Percentiles rank a stretch among this genome's conserved stretches.
Conservation (phyloP, 208 protist genomes). For the Crithidia fasciculata region DNA sequence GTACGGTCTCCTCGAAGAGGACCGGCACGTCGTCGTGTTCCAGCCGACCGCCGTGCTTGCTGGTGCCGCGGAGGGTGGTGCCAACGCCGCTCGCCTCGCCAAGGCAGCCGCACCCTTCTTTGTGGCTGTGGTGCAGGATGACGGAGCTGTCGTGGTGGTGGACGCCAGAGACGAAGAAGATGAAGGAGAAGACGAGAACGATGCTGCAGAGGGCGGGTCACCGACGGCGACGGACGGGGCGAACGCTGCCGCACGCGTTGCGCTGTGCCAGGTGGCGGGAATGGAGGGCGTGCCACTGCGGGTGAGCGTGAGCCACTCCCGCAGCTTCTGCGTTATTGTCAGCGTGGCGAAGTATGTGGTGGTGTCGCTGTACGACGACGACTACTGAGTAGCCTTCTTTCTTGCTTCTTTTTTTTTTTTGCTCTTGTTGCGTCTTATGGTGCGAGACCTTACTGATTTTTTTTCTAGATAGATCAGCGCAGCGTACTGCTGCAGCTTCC, state of each 20-base stretch:
- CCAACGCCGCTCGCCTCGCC: too few species aligned
- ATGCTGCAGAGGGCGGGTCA: not conserved
- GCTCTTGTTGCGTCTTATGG: not conserved
- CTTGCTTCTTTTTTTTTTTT: not conserved
- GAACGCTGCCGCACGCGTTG: not conserved
- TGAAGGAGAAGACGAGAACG: constrained; percentile 23
- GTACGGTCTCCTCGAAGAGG: constrained; percentile 49
- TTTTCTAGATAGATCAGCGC: constrained; percentile 9
- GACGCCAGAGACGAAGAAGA: constrained; percentile 39
- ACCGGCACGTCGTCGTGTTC: constrained; percentile 53
- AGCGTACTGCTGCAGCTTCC: not conserved
- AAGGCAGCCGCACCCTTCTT: constrained; percentile 31
- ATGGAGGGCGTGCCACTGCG: constrained; percentile 48
- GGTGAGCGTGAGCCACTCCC: constrained; percentile 58
- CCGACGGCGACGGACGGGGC: not conserved
- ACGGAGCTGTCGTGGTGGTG: constrained; percentile 30
- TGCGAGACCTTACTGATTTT: too few species aligned
- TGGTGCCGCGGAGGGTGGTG: not conserved
- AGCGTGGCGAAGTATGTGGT: constrained; percentile 68
- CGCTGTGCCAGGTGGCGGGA: constrained; percentile 49
- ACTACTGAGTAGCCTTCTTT: constrained; percentile 17
- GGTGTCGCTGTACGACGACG: constrained; percentile 69
- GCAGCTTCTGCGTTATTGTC: constrained; percentile 75
- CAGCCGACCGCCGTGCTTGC: not conserved
- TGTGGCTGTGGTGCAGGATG: constrained; percentile 48